Percentiles rank a stretch among this genome's conserved stretches.
These are phyloP conservation scores for Linderniella brevidens DNA, from an alignment of 257 asterid genomes.

Conservation along the genomic window DNA sequence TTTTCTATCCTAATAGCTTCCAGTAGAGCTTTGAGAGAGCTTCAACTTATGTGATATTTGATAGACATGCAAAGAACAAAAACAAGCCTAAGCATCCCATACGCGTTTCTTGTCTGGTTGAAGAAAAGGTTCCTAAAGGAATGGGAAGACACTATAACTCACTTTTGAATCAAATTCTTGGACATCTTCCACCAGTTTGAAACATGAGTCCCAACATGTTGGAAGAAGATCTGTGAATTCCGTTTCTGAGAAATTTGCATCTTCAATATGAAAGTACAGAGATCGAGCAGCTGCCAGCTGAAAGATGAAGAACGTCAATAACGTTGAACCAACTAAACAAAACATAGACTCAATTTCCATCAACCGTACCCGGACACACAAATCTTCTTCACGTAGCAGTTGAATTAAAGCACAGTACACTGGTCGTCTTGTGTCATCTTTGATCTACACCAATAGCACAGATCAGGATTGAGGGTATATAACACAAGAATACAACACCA, in stretches of 20 bases:
- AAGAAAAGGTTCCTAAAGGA: background rate
- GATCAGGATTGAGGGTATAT: constrained; percentile 13
- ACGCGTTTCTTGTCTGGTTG: constrained; percentile 2
- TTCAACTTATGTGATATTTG: no score
- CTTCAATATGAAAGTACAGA: constrained; percentile 84
- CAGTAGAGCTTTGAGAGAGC: no score
- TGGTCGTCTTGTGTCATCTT: constrained; percentile 70
- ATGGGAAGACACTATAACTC: constrained; percentile 10
- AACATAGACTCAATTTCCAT: constrained; percentile 8
- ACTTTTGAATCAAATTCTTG: constrained; percentile 96
- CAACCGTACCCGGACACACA: constrained; percentile 76
- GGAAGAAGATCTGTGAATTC: constrained; percentile 82
- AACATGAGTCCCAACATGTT: constrained; percentile 77
- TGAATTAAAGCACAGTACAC: constrained; percentile 85
- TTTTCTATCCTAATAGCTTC: no score
- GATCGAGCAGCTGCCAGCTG: constrained; percentile 94
- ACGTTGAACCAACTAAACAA: background rate
- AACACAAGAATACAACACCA: constrained; percentile 3
- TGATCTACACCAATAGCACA: constrained; percentile 38
- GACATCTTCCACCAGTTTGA: constrained; percentile 77
- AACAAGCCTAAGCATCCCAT: no score
- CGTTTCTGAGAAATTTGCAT: constrained; percentile 76
- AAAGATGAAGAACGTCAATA: constrained; percentile 13
- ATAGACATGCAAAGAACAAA: no score
- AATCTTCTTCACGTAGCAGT: constrained; percentile 78